phyloP scores from a whole-genome alignment of 139 green algal genomes.

The Gonium pectorale region DNA sequence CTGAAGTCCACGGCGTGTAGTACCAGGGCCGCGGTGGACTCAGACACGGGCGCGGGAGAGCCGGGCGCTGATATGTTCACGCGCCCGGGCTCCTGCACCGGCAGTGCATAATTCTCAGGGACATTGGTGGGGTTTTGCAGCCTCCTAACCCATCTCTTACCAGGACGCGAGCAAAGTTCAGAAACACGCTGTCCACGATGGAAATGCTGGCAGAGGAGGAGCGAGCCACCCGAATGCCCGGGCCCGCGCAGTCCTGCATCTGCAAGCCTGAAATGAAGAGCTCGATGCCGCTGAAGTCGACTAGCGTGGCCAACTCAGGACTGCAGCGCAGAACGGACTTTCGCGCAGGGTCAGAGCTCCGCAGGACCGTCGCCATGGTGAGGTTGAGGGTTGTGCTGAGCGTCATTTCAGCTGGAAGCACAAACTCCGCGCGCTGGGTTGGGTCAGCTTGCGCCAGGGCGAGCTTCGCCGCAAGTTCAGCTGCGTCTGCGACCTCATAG shows the following conservation, averaged over 20 bases:
- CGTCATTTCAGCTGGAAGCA: no score
- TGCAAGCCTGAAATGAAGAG: not conserved
- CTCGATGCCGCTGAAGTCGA: constrained; percentile 7
- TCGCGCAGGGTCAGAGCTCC: no score
- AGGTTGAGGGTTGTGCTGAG: no score
- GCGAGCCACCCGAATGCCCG: not conserved
- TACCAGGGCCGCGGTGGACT: not conserved
- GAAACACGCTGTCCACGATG: constrained; percentile 1
- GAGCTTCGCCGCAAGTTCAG: no score
- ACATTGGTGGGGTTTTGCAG: no score
- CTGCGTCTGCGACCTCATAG: no score
- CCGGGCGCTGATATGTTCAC: not conserved
- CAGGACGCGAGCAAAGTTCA: not conserved
- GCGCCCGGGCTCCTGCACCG: not conserved
- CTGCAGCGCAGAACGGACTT: not conserved
- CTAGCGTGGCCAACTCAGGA: not conserved
- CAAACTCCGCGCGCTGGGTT: no score
- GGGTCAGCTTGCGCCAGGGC: no score
- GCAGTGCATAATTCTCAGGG: no score
- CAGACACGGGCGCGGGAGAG: not conserved
- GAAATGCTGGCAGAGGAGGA: not conserved
- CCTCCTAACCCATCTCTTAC: not conserved
- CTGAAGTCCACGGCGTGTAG: not conserved
- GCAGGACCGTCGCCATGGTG: no score
- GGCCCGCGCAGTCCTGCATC: not conserved